Conservation (phyloP, 1,284 basidiomycete genomes). For the Bjerkandera adusta region DNA sequence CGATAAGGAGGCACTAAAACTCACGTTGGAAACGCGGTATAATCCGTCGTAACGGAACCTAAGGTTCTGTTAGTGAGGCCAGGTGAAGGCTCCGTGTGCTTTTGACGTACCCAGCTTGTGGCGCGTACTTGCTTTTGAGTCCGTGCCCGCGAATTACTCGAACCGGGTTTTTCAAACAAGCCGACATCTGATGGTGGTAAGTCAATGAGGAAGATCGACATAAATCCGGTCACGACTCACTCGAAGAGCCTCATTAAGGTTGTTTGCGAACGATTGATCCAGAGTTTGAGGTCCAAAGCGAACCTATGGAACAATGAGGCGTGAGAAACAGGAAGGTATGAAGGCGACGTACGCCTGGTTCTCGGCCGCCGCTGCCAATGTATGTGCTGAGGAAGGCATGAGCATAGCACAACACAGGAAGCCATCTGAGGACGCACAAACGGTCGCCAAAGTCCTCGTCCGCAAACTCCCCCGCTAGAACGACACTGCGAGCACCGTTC, state of each 20-base stretch:
- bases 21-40: conserved; percentile 9
- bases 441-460: conserved; percentile 9
- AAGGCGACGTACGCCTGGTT: conserved; percentile 2
- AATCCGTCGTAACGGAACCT: conserved; percentile 14
- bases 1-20: background rate
- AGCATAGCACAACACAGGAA: background rate
- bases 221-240: background rate
- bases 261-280: conserved; percentile 8
- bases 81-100: background rate
- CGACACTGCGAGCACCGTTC: conserved; percentile 9
- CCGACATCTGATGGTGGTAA: conserved; percentile 3
- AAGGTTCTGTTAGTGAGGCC: background rate
- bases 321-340: background rate
- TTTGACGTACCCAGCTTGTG: conserved; percentile 6
- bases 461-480: conserved; percentile 5
- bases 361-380: conserved; percentile 11
- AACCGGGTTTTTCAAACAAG: conserved; percentile 1
- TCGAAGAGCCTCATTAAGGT: conserved; percentile 1
- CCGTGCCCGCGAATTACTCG: conserved; percentile 7
- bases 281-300: conserved; percentile 10
- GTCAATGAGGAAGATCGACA: background rate
- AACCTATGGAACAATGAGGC: background rate
- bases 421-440: conserved; percentile 1
- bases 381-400: conserved; percentile 3
- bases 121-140: conserved; percentile 4